Percentiles rank a stretch among this genome's conserved stretches.
Evolutionary conservation across 1,284 basidiomycete species (phyloP).

Genomic region (Pascua guehoae): DNA sequence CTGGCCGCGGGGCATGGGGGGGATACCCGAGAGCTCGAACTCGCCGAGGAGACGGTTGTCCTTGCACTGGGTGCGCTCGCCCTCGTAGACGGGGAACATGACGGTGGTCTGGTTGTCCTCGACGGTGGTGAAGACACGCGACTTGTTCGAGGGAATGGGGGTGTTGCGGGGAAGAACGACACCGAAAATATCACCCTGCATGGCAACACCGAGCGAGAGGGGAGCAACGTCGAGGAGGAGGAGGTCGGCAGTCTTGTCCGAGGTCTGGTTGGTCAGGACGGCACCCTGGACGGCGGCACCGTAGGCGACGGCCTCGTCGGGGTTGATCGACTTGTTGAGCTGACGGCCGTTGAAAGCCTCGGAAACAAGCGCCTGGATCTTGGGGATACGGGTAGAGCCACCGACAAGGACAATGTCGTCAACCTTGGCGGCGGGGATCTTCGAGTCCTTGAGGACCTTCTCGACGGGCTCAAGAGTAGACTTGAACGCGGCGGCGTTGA

Average conservation of each 20-base stretch:
- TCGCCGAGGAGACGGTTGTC: conserved; percentile 99
- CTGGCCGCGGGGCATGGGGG: conserved; percentile 96
- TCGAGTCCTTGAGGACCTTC: conserved; percentile 96
- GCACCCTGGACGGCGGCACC: conserved; percentile 97
- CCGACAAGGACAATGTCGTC: conserved; percentile 77
- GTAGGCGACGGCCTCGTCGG: conserved; percentile 92
- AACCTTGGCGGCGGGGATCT: conserved; percentile 83
- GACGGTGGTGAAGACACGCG: conserved; percentile 97
- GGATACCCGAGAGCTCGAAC: conserved; percentile 97
- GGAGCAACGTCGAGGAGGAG: conserved; percentile 95
- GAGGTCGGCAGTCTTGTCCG: conserved; percentile 67
- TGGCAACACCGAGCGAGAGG: conserved; percentile 68
- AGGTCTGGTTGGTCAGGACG: conserved; percentile 71
- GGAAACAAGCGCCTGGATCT: conserved; percentile 93
- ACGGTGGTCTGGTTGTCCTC: conserved; percentile 99
- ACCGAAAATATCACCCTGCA: conserved; percentile 96
- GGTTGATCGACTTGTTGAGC: conserved; percentile 94
- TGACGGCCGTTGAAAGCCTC: conserved; percentile 99
- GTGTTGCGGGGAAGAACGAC: conserved; percentile 90
- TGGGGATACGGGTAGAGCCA: conserved; percentile 97
- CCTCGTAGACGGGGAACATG: conserved; percentile 97
- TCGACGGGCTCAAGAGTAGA: conserved; percentile 96
- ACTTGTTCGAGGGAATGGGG: conserved; percentile 96
- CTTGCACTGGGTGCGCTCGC: conserved; percentile 98
- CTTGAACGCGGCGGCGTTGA: conserved; percentile 96